Base-by-base conservation (phyloP, 805 yeast genomes). In the Pichia thaimueangensis region DNA sequence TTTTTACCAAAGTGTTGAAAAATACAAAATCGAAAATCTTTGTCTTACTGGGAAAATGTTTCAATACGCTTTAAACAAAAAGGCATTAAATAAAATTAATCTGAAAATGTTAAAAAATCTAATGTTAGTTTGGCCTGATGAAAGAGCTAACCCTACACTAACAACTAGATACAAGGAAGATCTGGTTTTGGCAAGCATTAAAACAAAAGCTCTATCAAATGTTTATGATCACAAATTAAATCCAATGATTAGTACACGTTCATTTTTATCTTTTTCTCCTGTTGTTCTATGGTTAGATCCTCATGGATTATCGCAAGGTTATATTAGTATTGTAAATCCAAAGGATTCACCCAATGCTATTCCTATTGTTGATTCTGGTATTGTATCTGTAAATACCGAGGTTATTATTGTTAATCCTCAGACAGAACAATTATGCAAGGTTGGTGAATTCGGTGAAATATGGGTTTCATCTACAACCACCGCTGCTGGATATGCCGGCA, bases 321-420 rank as follows among this genome's bases (percentile, higher is more conserved):
- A 82, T 41, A 73, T 93, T 2, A 78, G 84, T 17, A 72, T 85
- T 21, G 89, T 87, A 6, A 82, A 85, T 51, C 91, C 87, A 10
- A 74, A 74, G 4, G 83, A 78, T 48, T 71, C 71, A 21, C 80
- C 85, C 4, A 71, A 74, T 50, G 86, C 88, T 0, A 65, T 93
- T 39, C 82, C 80, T 43, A 64, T 93, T 8, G 96, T 88, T 56
- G 98, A 93, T 56, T 86, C 95, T 0, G 99, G 99, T 11, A 84
- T 91, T 71, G 97, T 89, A 0, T 94, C 97, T 1, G 89, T 88
- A 8, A 86, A 95, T 57, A 86, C 97, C 0, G 95, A 89, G 56
- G 77, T 93, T 27, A 93, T 95, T 1, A 84, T 93, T 46, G 97
- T 93, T 3, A 93, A 93, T 51, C 98, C 98, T 1, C 97, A 93